These are phyloP conservation scores for Fereydounia khargensis DNA, from an alignment of 1,284 basidiomycete genomes.

Conservation along the genomic window DNA sequence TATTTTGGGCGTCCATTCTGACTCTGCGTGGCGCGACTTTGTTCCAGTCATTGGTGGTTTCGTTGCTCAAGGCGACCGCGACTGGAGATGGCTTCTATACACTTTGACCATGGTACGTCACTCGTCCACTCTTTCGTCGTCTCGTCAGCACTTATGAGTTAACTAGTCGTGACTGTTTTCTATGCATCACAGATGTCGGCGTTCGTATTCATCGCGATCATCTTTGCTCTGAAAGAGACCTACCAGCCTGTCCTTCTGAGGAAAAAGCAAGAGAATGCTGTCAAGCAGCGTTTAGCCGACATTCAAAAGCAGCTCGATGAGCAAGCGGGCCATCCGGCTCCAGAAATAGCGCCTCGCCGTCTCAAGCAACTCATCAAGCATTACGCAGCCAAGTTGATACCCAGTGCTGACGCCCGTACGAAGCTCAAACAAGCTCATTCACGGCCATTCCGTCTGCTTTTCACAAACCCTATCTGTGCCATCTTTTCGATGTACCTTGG, in stretches of 20 bases:
- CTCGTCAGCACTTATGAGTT: too few species aligned
- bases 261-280: slow-evolving; percentile 23
- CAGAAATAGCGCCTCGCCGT: not conserved
- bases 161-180: too few species aligned
- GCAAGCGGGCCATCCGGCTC: too few species aligned
- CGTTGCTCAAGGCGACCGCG: slow-evolving; percentile 16
- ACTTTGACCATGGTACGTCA: slow-evolving; percentile 41
- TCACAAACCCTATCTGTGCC: slow-evolving; percentile 52
- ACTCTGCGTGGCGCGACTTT: too few species aligned
- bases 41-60: slow-evolving; percentile 45
- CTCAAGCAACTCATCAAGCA: not conserved
- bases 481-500: slow-evolving; percentile 60
- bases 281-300: slow-evolving; percentile 5
- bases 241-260: slow-evolving; percentile 41
- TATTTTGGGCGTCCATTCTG: too few species aligned
- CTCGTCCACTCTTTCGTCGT: too few species aligned
- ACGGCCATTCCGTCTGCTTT: slow-evolving; percentile 57
- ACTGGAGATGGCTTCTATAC: slow-evolving; percentile 45
- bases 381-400: not conserved
- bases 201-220: slow-evolving; percentile 10
- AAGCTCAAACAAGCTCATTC: slow-evolving; percentile 49
- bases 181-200: too few species aligned
- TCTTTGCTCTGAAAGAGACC: slow-evolving; percentile 35
- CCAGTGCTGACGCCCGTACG: slow-evolving; percentile 9
- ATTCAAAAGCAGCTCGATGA: slow-evolving; percentile 12